phyloP scores from a whole-genome alignment of 2,329 filamentous ascomycete genomes.

The Fusarium sp. region DNA sequence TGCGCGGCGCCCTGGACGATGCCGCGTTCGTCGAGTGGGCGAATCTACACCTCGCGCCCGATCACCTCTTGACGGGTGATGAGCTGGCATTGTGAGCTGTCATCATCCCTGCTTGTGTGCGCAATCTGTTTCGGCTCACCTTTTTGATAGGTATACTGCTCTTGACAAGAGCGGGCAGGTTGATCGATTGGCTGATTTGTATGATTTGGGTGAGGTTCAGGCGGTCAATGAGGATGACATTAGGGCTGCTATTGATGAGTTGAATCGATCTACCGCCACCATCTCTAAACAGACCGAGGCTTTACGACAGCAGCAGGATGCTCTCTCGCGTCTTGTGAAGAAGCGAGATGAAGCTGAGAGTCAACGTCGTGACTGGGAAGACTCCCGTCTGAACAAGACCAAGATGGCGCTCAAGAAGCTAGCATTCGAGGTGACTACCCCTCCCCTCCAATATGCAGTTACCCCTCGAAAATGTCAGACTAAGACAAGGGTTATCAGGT shows the following conservation, averaged over 20 bases:
- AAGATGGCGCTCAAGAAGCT: slow-evolving; percentile 57
- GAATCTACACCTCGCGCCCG: slow-evolving; percentile 58
- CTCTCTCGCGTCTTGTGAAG: slow-evolving; percentile 64
- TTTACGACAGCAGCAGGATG: slow-evolving; percentile 71
- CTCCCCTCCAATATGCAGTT: not conserved
- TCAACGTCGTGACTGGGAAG: slow-evolving; percentile 47
- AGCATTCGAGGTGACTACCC: slow-evolving; percentile 52
- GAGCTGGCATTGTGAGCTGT: slow-evolving; percentile 64
- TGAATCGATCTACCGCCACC: slow-evolving; percentile 72
- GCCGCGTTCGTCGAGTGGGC: slow-evolving; percentile 61
- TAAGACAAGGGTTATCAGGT: slow-evolving; percentile 51
- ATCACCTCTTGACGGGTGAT: slow-evolving; percentile 66
- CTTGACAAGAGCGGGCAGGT: slow-evolving; percentile 63
- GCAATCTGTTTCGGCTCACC: slow-evolving; percentile 23
- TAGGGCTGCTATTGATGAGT: slow-evolving; percentile 69
- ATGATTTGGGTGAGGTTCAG: slow-evolving; percentile 61
- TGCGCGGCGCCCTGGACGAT: slow-evolving; percentile 54
- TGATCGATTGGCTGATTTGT: slow-evolving; percentile 57
- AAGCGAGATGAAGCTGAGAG: slow-evolving; percentile 49
- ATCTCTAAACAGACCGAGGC: slow-evolving; percentile 74
- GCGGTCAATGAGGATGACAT: slow-evolving; percentile 71
- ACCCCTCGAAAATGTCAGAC: not conserved
- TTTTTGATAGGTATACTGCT: slow-evolving; percentile 58
- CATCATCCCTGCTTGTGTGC: slow-evolving; percentile 7
- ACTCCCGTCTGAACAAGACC: slow-evolving; percentile 43